These are phyloP conservation scores for Pythium apleroticum DNA, from an alignment of 352 stramenopile genomes.

Conservation along the genomic window DNA sequence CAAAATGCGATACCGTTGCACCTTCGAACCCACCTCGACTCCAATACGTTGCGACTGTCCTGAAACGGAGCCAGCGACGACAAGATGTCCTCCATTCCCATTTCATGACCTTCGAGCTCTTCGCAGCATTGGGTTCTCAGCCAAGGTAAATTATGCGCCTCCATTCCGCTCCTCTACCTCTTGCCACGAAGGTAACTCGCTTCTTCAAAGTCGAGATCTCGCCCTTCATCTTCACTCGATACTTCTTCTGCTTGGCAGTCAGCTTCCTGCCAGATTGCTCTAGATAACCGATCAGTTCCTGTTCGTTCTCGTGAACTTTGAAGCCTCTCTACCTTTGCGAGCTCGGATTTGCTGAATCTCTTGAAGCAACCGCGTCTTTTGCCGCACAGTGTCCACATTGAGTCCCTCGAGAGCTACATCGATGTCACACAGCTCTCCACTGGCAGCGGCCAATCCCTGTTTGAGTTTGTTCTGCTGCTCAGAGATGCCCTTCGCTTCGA, in stretches of 20 bases:
- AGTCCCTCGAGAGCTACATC: not conserved
- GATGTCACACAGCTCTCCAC: constrained; percentile 8
- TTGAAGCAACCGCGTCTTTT: not conserved
- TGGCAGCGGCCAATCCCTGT: not conserved
- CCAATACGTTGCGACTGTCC: constrained; percentile 6
- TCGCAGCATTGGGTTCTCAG: too few species aligned
- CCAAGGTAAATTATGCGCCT: too few species aligned
- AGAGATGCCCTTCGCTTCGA: constrained; percentile 27
- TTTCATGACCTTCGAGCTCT: constrained; percentile 25
- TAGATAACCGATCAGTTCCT: not conserved
- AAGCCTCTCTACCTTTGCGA: not conserved
- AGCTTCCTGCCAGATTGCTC: constrained; percentile 27
- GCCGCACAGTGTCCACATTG: constrained; percentile 7
- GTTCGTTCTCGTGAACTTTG: not conserved
- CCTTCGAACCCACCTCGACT: constrained; percentile 4
- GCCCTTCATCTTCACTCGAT: constrained; percentile 22
- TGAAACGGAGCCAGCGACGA: constrained; percentile 23
- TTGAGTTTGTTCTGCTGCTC: constrained; percentile 10
- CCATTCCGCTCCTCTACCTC: not conserved
- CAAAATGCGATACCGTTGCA: too few species aligned
- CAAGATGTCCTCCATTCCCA: constrained; percentile 25
- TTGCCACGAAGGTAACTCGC: constrained; percentile 25
- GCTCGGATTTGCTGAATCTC: constrained; percentile 5
- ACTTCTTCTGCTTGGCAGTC: constrained; percentile 32
- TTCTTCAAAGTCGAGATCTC: constrained; percentile 30